Evolutionary conservation across 2,329 filamentous ascomycete species (phyloP), one percentile per base, ranked within the genome.

Genomic region (Trichoderma koningiopsis): DNA sequence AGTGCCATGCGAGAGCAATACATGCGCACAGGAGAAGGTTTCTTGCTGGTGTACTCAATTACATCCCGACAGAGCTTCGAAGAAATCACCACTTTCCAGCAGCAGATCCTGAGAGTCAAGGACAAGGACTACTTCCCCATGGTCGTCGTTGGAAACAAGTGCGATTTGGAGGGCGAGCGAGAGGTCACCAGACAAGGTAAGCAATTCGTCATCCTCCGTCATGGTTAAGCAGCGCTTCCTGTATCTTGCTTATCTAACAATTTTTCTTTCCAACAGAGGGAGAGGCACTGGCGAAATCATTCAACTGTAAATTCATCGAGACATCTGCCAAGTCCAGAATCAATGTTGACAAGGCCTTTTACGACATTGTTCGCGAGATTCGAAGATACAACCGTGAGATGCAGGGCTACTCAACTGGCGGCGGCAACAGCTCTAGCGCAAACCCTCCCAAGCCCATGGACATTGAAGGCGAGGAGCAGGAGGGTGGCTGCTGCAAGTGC

Each of bases 81-180:
- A 80, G 96, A 99, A 85, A 98, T 99, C 81, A 92, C 94, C 83
- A 97, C 94, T 60, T 98, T 98, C 84, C 94, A 98, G 83, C 94
- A 98, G 86, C 96, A 99, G 83, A 99, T 99, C 79, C 86, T 99
- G 75, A 87, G 96, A 75, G 96, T 99, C 77, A 99, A 99, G 88
- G 96, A 98, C 85, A 98, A 97, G 89, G 96, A 99, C 83, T 97
- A 97, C 82, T 99, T 99, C 86, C 96, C 96, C 75, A 98, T 99
- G 86, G 97, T 98, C 70, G 92, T 99, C 57, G 96, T 98, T 53
- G 96, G 94, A 76, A 99, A 99, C 89, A 99, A 99, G 87, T 97
- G 95, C 84, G 96, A 99, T 93, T 84, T 99, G 80, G 95, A 97
- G 78, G 86, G 86, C 75, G 95, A 99, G 83, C 89, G 96, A 78